Conservation (phyloP, 441 rosid species). For the Brassica hybrid region DNA sequence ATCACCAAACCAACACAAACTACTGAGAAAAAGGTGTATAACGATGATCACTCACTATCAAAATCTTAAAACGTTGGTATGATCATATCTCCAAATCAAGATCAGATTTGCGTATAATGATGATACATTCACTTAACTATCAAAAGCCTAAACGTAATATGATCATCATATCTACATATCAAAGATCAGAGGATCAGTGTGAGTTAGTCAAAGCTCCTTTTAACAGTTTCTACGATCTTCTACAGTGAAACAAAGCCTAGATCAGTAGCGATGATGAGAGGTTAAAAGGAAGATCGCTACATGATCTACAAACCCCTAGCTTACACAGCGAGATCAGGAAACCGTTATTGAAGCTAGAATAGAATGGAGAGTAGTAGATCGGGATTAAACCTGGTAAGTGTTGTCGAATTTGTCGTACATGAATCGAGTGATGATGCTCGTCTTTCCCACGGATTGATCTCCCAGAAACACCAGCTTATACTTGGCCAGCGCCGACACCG, state of each 20-base stretch:
- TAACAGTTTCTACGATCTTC: not conserved
- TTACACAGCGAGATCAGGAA: not conserved
- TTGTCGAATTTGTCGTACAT: conserved; percentile 95
- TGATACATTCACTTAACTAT: too few relatives aligned
- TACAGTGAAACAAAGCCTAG: not conserved
- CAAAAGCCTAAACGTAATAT: too few relatives aligned
- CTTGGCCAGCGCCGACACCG: conserved; percentile 89
- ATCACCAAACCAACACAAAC: conserved; percentile 26
- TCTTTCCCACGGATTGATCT: conserved; percentile 90
- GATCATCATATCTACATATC: too few relatives aligned
- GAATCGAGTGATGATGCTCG: conserved; percentile 93
- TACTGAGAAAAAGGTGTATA: not conserved
- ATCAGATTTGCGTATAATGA: not conserved
- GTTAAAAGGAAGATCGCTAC: conserved; percentile 10
- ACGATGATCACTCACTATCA: too few relatives aligned
- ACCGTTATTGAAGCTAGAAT: too few relatives aligned
- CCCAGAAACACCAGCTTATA: conserved; percentile 90
- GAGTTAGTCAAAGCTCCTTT: not conserved
- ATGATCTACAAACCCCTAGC: not conserved
- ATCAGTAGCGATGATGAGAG: not conserved
- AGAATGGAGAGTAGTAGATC: too few relatives aligned
- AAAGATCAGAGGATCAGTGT: not conserved
- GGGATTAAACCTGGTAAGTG: conserved; percentile 70
- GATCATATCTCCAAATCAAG: conserved; percentile 4
- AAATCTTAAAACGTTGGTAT: not conserved